phyloP scores from a whole-genome alignment of 805 yeast genomes.

The Yamadazyma paraphyllophila region DNA sequence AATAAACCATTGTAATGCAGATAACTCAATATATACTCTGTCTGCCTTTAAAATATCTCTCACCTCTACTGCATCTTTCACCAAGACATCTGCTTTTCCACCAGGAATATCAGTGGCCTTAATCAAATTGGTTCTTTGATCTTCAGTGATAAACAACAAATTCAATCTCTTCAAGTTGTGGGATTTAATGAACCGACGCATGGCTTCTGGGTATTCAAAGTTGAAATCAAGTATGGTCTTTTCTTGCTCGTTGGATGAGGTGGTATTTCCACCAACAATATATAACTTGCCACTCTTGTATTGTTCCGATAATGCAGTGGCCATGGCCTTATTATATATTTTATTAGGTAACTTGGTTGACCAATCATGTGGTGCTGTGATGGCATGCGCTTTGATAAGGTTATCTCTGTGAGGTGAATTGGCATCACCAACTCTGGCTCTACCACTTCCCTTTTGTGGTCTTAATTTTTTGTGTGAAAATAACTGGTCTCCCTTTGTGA shows the following conservation, averaged over 20 bases:
- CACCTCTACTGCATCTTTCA: conserved; percentile 77
- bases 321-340: conserved; percentile 71
- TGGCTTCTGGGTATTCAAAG: conserved; percentile 42
- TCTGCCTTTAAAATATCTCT: conserved; percentile 81
- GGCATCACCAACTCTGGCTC: conserved; percentile 94
- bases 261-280: conserved; percentile 56
- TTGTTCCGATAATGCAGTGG: conserved; percentile 78
- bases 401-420: conserved; percentile 89
- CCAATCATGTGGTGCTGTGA: conserved; percentile 87
- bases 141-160: conserved; percentile 67
- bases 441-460: conserved; percentile 93
- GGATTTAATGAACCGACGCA: conserved; percentile 47
- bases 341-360: conserved; percentile 73
- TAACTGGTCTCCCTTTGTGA: conserved; percentile 83
- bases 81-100: conserved; percentile 58
- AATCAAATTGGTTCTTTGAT: conserved; percentile 58
- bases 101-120: conserved; percentile 54
- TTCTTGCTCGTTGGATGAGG: conserved; percentile 1
- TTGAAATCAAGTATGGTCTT: conserved; percentile 32
- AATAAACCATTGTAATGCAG: conserved; percentile 63
- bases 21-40: conserved; percentile 67
- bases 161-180: conserved; percentile 52
- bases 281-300: conserved; percentile 72
- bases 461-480: conserved; percentile 78
- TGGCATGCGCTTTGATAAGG: conserved; percentile 87